Evolutionary conservation across 164 flowering plant species (phyloP).

Genomic region (Berberis vulgaris): DNA sequence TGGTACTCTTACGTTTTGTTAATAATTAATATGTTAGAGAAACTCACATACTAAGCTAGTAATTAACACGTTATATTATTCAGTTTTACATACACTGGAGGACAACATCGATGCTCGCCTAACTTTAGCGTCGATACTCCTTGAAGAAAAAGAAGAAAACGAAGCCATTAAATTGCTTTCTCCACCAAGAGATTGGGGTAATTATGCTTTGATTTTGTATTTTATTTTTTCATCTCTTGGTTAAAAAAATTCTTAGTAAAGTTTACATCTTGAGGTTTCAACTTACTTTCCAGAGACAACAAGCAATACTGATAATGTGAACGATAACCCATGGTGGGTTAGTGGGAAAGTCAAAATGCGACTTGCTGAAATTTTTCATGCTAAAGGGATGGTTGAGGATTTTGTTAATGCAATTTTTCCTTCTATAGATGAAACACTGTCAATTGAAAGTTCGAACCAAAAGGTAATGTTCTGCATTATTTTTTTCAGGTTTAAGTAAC

Average conservation of each 20-base stretch:
- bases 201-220: not conserved
- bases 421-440: slow-evolving; percentile 50
- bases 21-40: not conserved
- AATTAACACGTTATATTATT: slow-evolving; percentile 37
- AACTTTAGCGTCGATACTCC: slow-evolving; percentile 55
- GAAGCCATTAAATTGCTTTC: slow-evolving; percentile 69
- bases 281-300: slow-evolving; percentile 22
- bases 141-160: slow-evolving; percentile 55
- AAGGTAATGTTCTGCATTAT: slow-evolving; percentile 34
- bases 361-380: slow-evolving; percentile 49
- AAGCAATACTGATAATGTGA: slow-evolving; percentile 13
- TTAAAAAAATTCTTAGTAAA: not conserved
- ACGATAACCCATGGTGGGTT: slow-evolving; percentile 58
- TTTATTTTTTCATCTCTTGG: not conserved
- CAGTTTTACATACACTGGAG: slow-evolving; percentile 34
- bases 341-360: slow-evolving; percentile 48
- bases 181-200: slow-evolving; percentile 47
- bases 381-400: slow-evolving; percentile 47
- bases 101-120: slow-evolving; percentile 50
- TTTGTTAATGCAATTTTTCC: slow-evolving; percentile 56
- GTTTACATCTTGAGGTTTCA: not conserved
- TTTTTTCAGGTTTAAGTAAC: too few relatives aligned
- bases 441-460: slow-evolving; percentile 32
- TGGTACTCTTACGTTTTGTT: not conserved
- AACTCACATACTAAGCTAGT: not conserved